Percentiles rank a stretch among this genome's conserved stretches.
phyloP scores from a whole-genome alignment of 768 basidiomycete genomes.

The Tulasnella sp. region DNA sequence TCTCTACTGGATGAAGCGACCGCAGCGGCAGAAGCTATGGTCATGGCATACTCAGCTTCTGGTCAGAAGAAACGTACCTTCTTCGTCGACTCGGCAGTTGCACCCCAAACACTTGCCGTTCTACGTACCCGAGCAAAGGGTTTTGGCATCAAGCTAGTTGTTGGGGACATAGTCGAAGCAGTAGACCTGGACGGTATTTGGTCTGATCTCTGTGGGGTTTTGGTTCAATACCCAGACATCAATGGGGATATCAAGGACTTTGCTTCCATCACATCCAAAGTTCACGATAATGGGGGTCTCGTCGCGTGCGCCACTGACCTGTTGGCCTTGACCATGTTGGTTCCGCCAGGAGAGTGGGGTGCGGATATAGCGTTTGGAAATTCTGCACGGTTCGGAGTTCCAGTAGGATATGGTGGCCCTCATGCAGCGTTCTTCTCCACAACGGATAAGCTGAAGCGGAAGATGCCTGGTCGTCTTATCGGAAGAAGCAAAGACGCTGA shows the following conservation, averaged over 20 bases:
- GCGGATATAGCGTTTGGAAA: slow-evolving; percentile 93
- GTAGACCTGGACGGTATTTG: slow-evolving; percentile 40
- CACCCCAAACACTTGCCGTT: slow-evolving; percentile 83
- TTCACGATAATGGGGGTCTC: slow-evolving; percentile 66
- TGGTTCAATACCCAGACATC: slow-evolving; percentile 91
- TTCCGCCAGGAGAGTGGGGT: slow-evolving; percentile 97
- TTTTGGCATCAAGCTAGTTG: slow-evolving; percentile 72
- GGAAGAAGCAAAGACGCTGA: slow-evolving; percentile 75
- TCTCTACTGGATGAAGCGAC: slow-evolving; percentile 92
- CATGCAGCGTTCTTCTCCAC: slow-evolving; percentile 97
- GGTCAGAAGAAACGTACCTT: slow-evolving; percentile 68
- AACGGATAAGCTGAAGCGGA: slow-evolving; percentile 81
- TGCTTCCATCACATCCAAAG: slow-evolving; percentile 43
- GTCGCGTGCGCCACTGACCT: slow-evolving; percentile 85
- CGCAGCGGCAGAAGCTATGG: slow-evolving; percentile 92
- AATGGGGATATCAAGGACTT: slow-evolving; percentile 74
- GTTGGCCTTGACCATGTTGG: slow-evolving; percentile 80
- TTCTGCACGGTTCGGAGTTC: slow-evolving; percentile 93
- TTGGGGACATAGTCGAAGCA: slow-evolving; percentile 45
- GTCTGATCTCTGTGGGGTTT: slow-evolving; percentile 62
- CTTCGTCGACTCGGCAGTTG: slow-evolving; percentile 68
- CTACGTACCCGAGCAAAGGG: slow-evolving; percentile 84
- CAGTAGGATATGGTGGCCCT: slow-evolving; percentile 92
- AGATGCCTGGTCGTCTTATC: slow-evolving; percentile 97
- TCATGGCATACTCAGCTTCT: slow-evolving; percentile 68